Evolutionary conservation across 768 basidiomycete genomes (phyloP), one percentile per base, ranked within the genome.

Genomic region (Mycena haematopus): DNA sequence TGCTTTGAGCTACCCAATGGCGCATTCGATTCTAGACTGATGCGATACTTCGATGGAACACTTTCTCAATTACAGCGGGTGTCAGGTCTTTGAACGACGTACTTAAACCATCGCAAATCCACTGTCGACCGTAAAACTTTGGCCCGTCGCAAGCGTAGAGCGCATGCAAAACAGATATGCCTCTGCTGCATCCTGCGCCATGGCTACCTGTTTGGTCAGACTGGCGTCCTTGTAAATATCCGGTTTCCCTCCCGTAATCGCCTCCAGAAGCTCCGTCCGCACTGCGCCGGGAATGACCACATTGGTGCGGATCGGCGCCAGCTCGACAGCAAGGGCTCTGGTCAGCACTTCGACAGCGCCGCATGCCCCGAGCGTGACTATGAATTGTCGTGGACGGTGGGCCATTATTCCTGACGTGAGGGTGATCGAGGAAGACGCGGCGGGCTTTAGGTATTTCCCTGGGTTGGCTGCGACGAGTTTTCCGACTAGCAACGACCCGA

Each of bases 401-500:
- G 24, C 57, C 5, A 21, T 5, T 8, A 52, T 42, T 7, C 49
- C 57, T 21, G 57, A 58, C 9, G 49, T 58, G 27, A 58, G 27
- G 1, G 57, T 58, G 50, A 58, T 38, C 33, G 57, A 58, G 56
- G 56, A 58, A 5, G 35, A 17, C 17, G 25, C 25, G 15, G 6
- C 17, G 17, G 27, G 22, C 3, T 49, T 49, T 7, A 49, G 14
- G 47, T 24, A 58, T 38, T 46, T 47, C 22, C 57, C 57, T 7
- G 49, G 49, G 21, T 58, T 19, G 5, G 57, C 57, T 31, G 57
- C 57, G 57, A 58, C 40, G 15, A 58, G 50, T 22, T 58, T 58
- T 10, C 57, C 57, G 19, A 51, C 7, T n/a, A 58, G 4, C 38
- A 58, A 15, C 8, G 56, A 36, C 24, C 47, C 47, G 47, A 49